Base-by-base conservation (phyloP, 1,284 basidiomycete genomes). In the Cutaneotrichosporon cutaneum region DNA sequence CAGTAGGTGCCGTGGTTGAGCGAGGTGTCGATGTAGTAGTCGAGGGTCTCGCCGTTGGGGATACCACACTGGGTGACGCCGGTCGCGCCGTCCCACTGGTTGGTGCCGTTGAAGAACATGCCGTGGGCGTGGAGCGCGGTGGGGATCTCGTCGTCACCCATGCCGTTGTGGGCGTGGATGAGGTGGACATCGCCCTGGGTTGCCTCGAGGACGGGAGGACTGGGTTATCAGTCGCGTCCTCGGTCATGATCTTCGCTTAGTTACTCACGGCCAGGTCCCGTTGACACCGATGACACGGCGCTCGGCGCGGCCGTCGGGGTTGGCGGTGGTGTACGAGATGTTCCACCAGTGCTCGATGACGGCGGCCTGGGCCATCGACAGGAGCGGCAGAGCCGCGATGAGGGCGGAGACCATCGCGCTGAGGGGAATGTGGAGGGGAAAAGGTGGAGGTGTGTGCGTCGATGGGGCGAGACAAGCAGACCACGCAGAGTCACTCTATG, bases 31-130 rank as follows among this genome's bases (percentile, higher is more conserved):
- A 95, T 84, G 50, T 87, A 80, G 72, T 97, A 96, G 67, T 87
- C 86, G 70, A 92, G 87, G 0, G 85, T 83, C 56, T 84, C 79
- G 16, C 88, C 88, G 0, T 85, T 85, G 0, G 94, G 94, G 35
- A 95, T 92, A 39, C 90, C 89, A 72, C 94, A 97, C 82, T 96
- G 92, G 1, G 89, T 86, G 54, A 94, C 85, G 11, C 84, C 86
- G 45, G 85, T 79, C 1, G 94, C 92, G 44, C 94, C 94, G 77
- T 98, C 94, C 81, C 87, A 89, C 87, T 90, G 94, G 36, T 85
- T 85, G 0, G 89, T 85, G 11, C 84, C 83, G 78, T 93, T 94
- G 82, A 95, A 94, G 81, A 87, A 92, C 89, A 94, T 92, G 68
- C 94, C 94, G 81, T 97, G 92, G 70, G 92, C 88, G 76, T 94